Percentiles rank a stretch among this genome's conserved stretches.
Conservation (phyloP, 2,329 filamentous ascomycete genomes). For the Cladosporium austrohemisphaericum region DNA sequence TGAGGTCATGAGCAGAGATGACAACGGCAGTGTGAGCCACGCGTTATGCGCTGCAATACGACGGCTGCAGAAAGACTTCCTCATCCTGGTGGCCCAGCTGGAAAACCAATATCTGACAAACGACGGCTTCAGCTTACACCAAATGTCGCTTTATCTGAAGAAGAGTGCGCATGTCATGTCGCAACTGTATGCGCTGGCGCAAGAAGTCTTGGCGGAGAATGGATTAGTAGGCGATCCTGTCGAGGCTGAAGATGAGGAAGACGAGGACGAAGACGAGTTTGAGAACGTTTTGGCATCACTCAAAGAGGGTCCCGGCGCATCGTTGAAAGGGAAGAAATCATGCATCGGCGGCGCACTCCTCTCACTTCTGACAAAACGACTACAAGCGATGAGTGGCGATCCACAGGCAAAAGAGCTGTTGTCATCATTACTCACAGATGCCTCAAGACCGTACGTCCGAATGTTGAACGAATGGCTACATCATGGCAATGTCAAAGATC, state of each 20-base stretch:
- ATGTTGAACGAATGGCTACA: slow-evolving; percentile 99
- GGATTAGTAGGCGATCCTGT: slow-evolving; percentile 77
- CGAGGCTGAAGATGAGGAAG: slow-evolving; percentile 52
- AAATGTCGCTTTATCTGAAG: slow-evolving; percentile 86
- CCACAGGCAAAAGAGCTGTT: slow-evolving; percentile 79
- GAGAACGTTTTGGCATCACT: slow-evolving; percentile 91
- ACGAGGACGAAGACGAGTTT: slow-evolving; percentile 71
- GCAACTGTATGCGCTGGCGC: slow-evolving; percentile 81
- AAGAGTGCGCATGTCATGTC: slow-evolving; percentile 87
- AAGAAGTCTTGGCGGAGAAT: slow-evolving; percentile 84
- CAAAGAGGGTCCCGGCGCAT: slow-evolving; percentile 78
- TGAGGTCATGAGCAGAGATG: slow-evolving; percentile 86
- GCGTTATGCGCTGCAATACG: slow-evolving; percentile 92
- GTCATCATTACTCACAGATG: slow-evolving; percentile 77
- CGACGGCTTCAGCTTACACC: slow-evolving; percentile 83
- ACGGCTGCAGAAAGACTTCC: slow-evolving; percentile 86
- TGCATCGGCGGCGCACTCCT: slow-evolving; percentile 98
- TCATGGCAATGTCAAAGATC: slow-evolving; percentile 90
- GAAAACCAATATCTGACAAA: slow-evolving; percentile 91
- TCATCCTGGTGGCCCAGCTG: slow-evolving; percentile 86
- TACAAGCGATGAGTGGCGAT: slow-evolving; percentile 90
- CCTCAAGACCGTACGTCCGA: slow-evolving; percentile 90
- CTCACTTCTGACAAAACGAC: slow-evolving; percentile 74
- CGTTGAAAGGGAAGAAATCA: slow-evolving; percentile 80
- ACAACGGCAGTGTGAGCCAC: slow-evolving; percentile 93